These are phyloP conservation scores for Podosphaera fusca DNA, from an alignment of 2,329 filamentous ascomycete species.

Conservation along the genomic window DNA sequence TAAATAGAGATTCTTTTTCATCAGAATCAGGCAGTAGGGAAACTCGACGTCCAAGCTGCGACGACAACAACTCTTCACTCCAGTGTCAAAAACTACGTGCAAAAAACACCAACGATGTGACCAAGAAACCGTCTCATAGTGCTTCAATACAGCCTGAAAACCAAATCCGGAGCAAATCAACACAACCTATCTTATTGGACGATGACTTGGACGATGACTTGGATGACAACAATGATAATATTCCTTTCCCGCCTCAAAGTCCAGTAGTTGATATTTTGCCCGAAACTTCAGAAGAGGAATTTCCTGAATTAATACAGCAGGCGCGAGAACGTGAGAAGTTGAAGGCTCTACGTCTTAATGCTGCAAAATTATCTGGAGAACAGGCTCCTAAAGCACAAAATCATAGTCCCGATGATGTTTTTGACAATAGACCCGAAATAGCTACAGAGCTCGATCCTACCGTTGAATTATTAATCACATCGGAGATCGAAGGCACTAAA, in stretches of 20 bases:
- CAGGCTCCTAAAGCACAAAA: conserved; percentile 2
- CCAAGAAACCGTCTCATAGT: too few species aligned
- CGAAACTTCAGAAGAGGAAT: conserved; percentile 13
- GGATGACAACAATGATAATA: background rate
- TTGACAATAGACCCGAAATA: conserved; percentile 1
- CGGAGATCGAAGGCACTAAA: conserved; percentile 35
- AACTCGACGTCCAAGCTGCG: background rate
- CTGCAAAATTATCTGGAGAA: conserved; percentile 1
- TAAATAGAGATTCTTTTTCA: background rate
- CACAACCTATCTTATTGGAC: background rate
- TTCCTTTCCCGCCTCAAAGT: background rate
- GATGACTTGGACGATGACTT: conserved; percentile 1
- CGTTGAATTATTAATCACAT: conserved; percentile 44
- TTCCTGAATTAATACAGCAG: conserved; percentile 13
- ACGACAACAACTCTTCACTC: too few species aligned
- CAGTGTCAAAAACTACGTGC: too few species aligned
- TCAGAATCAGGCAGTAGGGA: background rate
- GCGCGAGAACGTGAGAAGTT: conserved; percentile 11
- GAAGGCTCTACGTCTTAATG: conserved; percentile 5
- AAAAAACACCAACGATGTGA: too few species aligned
- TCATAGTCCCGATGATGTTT: conserved; percentile 6
- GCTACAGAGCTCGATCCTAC: conserved; percentile 20
- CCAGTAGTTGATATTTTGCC: conserved; percentile 5
- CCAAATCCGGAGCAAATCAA: too few species aligned
- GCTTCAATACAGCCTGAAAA: too few species aligned